Evolutionary conservation across 2,329 filamentous ascomycete genomes (phyloP), one percentile per base, ranked within the genome.

Genomic region (Cercospora citrullina): DNA sequence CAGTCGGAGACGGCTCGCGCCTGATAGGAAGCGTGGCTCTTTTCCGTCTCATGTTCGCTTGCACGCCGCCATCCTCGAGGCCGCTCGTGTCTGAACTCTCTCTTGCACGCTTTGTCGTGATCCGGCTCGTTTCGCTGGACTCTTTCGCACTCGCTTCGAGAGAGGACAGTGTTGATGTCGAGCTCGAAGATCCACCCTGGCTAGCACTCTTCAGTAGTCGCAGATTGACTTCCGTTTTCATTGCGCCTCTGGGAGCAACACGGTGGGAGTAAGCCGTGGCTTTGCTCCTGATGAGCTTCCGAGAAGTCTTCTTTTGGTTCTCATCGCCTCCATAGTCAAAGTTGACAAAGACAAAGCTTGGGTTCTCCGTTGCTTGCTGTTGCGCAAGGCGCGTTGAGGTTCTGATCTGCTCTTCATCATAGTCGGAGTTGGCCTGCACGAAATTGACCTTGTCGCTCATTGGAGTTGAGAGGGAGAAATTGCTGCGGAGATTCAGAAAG

Each of bases 241-340:
- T 31, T 16, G 60, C 55, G 18, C 69, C 69, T 65, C 69, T 36
- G 5, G 72, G 71, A 10, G 67, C 66, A 3, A 69, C 64, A 10
- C 71, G 69, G 48, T 73, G 72, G 14, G 61, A 67, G 39, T 73
- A 68, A 1, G 69, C 64, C 8, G 71, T 71, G 4, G 72, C 72
- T 57, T 66, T 68, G 59, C 71, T 72, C 7, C 72, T 68, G 3
- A 73, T 70, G 23, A 69, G 60, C 62, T 68, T 69, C 18, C 65
- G 68, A 9, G 60, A 48, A 28, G 58, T 64, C 57, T 68, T 69
- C 48, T 60, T 69, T 51, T 65, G 53, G 18, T 71, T 53, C 16
- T 70, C 66, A 55, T 70, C 39, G 10, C 67, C 48, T 9, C 36
- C 60, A 18, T 33, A 60, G 61, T 67, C 66, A 63, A 61, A 69